These are phyloP conservation scores for Orbilia brochopaga DNA, from an alignment of 2,329 filamentous ascomycete genomes.

Conservation along the genomic window DNA sequence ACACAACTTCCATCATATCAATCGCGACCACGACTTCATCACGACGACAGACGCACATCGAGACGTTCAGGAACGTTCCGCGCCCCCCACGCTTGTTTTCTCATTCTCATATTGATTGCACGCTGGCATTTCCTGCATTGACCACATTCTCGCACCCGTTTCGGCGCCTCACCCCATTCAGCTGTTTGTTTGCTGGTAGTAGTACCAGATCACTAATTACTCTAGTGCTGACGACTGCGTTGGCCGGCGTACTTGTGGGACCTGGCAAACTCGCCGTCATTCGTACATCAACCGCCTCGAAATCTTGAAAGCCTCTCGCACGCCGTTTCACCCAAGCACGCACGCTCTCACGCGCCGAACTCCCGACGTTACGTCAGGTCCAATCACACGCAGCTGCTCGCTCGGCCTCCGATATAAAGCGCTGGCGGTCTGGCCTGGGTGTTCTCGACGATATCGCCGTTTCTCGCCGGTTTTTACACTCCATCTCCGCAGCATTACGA, in stretches of 20 bases:
- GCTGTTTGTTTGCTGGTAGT: too few species aligned
- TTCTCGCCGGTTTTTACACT: background rate
- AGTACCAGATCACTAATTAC: too few species aligned
- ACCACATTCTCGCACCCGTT: conserved; percentile 7
- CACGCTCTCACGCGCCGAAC: too few species aligned
- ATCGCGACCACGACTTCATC: too few species aligned
- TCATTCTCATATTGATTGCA: background rate
- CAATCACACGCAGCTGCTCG: background rate
- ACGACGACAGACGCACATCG: too few species aligned
- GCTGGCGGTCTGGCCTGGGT: background rate
- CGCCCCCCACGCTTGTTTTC: too few species aligned
- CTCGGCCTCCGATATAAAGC: too few species aligned
- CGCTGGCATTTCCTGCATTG: background rate
- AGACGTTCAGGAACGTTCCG: too few species aligned
- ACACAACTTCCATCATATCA: too few species aligned
- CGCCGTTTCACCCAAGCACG: too few species aligned
- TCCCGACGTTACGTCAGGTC: background rate
- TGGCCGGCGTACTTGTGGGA: conserved; percentile 24
- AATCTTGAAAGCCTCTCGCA: too few species aligned
- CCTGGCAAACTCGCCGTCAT: conserved; percentile 21
- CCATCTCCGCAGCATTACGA: too few species aligned
- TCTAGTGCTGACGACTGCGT: conserved; percentile 33
- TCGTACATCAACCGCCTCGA: conserved; percentile 47
- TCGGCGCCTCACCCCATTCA: background rate
- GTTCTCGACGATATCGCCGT: background rate